A percentile compares a stretch with the other conserved stretches of the same genome.
phyloP scores from a whole-genome alignment of 768 basidiomycete genomes.

The Boletus patriciae region DNA sequence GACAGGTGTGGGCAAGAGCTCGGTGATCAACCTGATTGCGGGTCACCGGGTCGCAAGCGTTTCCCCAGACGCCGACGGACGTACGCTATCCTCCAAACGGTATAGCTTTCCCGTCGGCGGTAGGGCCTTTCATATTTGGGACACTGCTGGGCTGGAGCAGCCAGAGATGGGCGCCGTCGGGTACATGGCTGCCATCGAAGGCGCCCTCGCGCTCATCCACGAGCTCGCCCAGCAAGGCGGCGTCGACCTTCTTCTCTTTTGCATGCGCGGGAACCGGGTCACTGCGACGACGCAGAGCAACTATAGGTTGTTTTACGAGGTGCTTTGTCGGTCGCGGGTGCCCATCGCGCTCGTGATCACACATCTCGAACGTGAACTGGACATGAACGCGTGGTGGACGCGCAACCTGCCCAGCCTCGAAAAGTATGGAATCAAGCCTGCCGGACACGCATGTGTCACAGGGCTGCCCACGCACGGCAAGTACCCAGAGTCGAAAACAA shows the following conservation, averaged over 20 bases:
- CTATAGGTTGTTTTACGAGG: conserved; percentile 39
- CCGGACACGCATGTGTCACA: conserved; percentile 36
- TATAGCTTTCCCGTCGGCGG: conserved; percentile 25
- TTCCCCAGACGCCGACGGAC: conserved; percentile 29
- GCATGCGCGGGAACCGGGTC: conserved; percentile 40
- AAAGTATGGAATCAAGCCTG: conserved; percentile 20
- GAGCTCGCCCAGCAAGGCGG: conserved; percentile 32
- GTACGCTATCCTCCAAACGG: conserved; percentile 32
- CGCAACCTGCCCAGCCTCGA: conserved; percentile 24
- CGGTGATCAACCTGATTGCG: conserved; percentile 32
- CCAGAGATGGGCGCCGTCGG: conserved; percentile 19
- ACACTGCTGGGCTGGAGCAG: conserved; percentile 35
- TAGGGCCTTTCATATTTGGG: conserved; percentile 26
- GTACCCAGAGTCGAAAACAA: conserved; percentile 20
- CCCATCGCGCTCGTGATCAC: conserved; percentile 34
- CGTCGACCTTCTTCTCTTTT: conserved; percentile 42
- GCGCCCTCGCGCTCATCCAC: conserved; percentile 34
- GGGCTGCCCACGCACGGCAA: conserved; percentile 17
- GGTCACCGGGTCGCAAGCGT: conserved; percentile 18
- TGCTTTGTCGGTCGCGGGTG: conserved; percentile 37
- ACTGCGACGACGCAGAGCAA: conserved; percentile 37
- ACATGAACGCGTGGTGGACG: conserved; percentile 37
- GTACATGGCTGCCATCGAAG: conserved; percentile 30
- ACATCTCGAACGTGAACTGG: conserved; percentile 37
- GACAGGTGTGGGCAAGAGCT: conserved; percentile 36